Conservation (phyloP, 2,329 filamentous ascomycete genomes). For the Eutypa lata region DNA sequence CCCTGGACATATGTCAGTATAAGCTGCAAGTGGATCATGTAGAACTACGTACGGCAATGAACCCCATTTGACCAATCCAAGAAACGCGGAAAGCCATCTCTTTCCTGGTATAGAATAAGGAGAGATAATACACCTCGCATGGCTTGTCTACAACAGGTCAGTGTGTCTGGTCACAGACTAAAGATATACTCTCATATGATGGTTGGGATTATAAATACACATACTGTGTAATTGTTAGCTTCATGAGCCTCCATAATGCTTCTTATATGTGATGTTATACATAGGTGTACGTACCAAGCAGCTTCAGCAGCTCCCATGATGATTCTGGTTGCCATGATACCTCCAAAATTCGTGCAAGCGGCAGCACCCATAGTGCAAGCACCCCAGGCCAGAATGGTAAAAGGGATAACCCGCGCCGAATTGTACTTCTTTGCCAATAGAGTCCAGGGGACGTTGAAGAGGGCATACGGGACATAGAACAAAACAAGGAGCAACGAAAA, state of each 20-base stretch:
- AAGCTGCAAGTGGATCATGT: neutral
- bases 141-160: conserved; percentile 5
- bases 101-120: conserved; percentile 14
- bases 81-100: conserved; percentile 17
- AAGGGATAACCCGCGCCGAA: conserved; percentile 30
- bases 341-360: conserved; percentile 44
- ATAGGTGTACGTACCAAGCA: conserved; percentile 31
- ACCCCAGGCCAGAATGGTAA: conserved; percentile 47
- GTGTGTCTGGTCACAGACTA: no score
- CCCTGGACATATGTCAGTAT: conserved; percentile 2
- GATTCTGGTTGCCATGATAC: conserved; percentile 48
- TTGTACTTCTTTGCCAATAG: conserved; percentile 43
- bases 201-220: no score
- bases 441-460: conserved; percentile 47
- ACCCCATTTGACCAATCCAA: conserved; percentile 19
- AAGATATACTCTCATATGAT: no score
- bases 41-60: conserved; percentile 15
- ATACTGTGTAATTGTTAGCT: conserved; percentile 1
- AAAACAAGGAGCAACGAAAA: conserved; percentile 44
- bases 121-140: conserved; percentile 12
- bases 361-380: conserved; percentile 45
- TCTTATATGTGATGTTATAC: no score
- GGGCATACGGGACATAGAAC: conserved; percentile 49
- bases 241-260: neutral
- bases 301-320: conserved; percentile 44